phyloP scores from a whole-genome alignment of 768 basidiomycete species.

The Pholiota microspora region DNA sequence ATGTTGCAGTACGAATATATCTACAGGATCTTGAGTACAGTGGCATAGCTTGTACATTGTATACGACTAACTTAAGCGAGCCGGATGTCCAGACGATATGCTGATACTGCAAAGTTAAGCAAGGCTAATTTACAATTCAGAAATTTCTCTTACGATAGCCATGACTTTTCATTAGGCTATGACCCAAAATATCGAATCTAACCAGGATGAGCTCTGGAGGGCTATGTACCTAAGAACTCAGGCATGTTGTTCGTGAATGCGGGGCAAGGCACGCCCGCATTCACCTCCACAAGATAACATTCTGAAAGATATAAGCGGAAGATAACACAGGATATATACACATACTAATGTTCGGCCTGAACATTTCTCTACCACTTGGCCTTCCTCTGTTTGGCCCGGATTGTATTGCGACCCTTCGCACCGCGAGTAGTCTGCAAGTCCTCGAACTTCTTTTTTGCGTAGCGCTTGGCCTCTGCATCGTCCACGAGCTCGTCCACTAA shows the following conservation, averaged over 20 bases:
- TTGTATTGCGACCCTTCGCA: conserved; percentile 67
- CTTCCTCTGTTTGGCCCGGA: conserved; percentile 64
- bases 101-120: no score
- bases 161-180: no score
- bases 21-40: no score
- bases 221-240: no score
- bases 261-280: neutral
- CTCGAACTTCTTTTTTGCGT: conserved; percentile 90
- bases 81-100: no score
- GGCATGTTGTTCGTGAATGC: neutral
- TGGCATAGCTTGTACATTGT: no score
- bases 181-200: no score
- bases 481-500: conserved; percentile 88
- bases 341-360: conserved; percentile 23
- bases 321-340: neutral
- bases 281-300: neutral
- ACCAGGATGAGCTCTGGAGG: neutral
- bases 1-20: no score
- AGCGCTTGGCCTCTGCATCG: conserved; percentile 81
- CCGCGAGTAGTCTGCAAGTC: conserved; percentile 69
- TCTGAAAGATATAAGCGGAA: neutral
- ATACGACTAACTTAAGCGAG: no score
- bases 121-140: no score
- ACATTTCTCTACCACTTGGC: conserved; percentile 61
- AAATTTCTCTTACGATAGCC: no score